These are phyloP conservation scores for Martiniozyma abietophila DNA, from an alignment of 805 yeast genomes.

Conservation along the genomic window DNA sequence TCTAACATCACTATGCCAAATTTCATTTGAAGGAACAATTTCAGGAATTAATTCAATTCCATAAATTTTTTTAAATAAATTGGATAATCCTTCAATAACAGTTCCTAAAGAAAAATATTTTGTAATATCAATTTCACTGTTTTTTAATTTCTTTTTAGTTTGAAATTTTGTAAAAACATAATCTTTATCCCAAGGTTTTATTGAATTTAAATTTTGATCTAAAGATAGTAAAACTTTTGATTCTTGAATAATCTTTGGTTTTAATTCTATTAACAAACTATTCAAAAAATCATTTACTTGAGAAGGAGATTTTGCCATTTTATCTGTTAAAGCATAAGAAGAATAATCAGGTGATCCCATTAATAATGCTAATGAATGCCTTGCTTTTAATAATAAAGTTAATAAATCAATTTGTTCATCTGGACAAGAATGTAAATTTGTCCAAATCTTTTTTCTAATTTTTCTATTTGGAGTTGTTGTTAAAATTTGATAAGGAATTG, in stretches of 20 bases:
- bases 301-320: slow-evolving; percentile 78
- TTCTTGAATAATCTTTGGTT: slow-evolving; percentile 51
- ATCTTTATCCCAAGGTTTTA: slow-evolving; percentile 92
- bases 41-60: slow-evolving; percentile 70
- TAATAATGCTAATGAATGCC: slow-evolving; percentile 64
- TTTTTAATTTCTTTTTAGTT: slow-evolving; percentile 27
- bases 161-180: slow-evolving; percentile 30
- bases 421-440: slow-evolving; percentile 58
- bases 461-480: slow-evolving; percentile 45
- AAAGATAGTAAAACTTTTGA: slow-evolving; percentile 18
- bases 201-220: slow-evolving; percentile 30
- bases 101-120: slow-evolving; percentile 78
- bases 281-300: slow-evolving; percentile 64
- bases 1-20: slow-evolving; percentile 83
- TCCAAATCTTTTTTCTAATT: slow-evolving; percentile 66
- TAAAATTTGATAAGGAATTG: slow-evolving; percentile 55
- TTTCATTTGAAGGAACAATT: slow-evolving; percentile 58
- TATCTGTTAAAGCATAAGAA: slow-evolving; percentile 75
- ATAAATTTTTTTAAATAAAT: slow-evolving; percentile 60
- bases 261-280: slow-evolving; percentile 44
- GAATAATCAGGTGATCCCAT: slow-evolving; percentile 65
- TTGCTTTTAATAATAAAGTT: slow-evolving; percentile 47
- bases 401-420: slow-evolving; percentile 51
- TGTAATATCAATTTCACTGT: slow-evolving; percentile 40
- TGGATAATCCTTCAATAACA: slow-evolving; percentile 73